Conservation (phyloP, 768 basidiomycete species). For the Pholiota microspora region DNA sequence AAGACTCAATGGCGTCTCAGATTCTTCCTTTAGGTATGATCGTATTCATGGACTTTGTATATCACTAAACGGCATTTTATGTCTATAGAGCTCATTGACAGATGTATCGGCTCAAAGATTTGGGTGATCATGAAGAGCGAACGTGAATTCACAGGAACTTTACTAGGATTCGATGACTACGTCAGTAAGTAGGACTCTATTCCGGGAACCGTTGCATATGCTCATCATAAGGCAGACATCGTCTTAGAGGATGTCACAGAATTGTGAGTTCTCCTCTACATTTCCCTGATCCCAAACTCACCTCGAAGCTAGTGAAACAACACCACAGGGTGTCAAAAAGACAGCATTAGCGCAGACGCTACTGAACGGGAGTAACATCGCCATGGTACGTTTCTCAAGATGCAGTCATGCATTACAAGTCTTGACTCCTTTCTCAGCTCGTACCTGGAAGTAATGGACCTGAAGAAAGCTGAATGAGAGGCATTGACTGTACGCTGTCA, state of each 20-base stretch:
- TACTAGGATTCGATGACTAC: conserved; percentile 97
- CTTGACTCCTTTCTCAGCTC: conserved; percentile 21
- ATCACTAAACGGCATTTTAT: background rate
- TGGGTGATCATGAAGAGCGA: conserved; percentile 99
- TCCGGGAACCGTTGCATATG: background rate
- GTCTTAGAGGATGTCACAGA: conserved; percentile 96
- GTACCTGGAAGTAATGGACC: conserved; percentile 39
- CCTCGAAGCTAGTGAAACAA: conserved; percentile 65
- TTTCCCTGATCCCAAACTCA: background rate
- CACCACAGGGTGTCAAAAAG: conserved; percentile 76
- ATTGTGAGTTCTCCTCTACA: conserved; percentile 59
- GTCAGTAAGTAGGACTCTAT: conserved; percentile 75
- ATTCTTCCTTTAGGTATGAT: conserved; percentile 84
- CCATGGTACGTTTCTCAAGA: conserved; percentile 63
- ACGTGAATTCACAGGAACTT: conserved; percentile 92
- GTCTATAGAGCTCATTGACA: conserved; percentile 84
- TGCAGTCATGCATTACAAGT: background rate
- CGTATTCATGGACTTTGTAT: background rate
- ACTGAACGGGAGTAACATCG: conserved; percentile 94
- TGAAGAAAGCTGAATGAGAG: conserved; percentile 10
- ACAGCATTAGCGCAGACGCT: conserved; percentile 86
- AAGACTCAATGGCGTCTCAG: conserved; percentile 78
- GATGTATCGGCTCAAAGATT: conserved; percentile 94
- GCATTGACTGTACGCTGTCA: background rate
- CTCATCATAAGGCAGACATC: conserved; percentile 57